A percentile compares a stretch with the other conserved stretches of the same genome.
These are phyloP conservation scores for Gaeumannomyces sp. DNA, from an alignment of 2,329 filamentous ascomycete species.

Conservation along the genomic window DNA sequence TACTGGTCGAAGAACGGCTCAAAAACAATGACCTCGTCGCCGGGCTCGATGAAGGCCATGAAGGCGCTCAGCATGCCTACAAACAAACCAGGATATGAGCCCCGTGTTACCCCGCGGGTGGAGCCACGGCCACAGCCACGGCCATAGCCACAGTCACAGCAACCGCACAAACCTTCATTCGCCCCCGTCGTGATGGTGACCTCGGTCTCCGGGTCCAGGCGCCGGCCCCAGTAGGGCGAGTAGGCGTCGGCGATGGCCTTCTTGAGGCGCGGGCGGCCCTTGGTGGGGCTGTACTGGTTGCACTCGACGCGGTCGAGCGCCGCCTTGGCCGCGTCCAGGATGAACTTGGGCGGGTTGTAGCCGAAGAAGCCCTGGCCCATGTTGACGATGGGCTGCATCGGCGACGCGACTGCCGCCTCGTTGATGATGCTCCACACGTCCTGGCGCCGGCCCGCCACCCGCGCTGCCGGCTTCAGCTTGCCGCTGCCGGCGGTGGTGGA, in stretches of 20 bases:
- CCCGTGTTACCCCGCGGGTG: neutral
- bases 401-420: slow-evolving; percentile 43
- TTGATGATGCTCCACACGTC: slow-evolving; percentile 45
- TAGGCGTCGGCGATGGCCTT: slow-evolving; percentile 93
- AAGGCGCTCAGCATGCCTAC: slow-evolving; percentile 88
- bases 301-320: slow-evolving; percentile 89
- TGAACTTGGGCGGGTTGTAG: slow-evolving; percentile 89
- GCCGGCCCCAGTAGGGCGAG: slow-evolving; percentile 77
- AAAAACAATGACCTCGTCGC: slow-evolving; percentile 95
- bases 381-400: slow-evolving; percentile 46
- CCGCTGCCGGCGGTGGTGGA: slow-evolving; percentile 15
- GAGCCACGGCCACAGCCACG: neutral
- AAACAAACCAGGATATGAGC: neutral
- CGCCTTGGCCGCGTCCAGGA: slow-evolving; percentile 83
- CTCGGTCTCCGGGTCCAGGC: slow-evolving; percentile 81
- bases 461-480: slow-evolving; percentile 33
- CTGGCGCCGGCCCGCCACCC: slow-evolving; percentile 32
- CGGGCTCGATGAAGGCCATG: slow-evolving; percentile 92
- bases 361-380: slow-evolving; percentile 68
- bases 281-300: slow-evolving; percentile 97
- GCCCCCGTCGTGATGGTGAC: slow-evolving; percentile 91
- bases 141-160: neutral
- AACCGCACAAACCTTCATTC: slow-evolving; percentile 55
- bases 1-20: slow-evolving; percentile 98
- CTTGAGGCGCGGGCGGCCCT: slow-evolving; percentile 83